phyloP scores from a whole-genome alignment of 352 stramenopile genomes.

The Phytopythium aichiense region DNA sequence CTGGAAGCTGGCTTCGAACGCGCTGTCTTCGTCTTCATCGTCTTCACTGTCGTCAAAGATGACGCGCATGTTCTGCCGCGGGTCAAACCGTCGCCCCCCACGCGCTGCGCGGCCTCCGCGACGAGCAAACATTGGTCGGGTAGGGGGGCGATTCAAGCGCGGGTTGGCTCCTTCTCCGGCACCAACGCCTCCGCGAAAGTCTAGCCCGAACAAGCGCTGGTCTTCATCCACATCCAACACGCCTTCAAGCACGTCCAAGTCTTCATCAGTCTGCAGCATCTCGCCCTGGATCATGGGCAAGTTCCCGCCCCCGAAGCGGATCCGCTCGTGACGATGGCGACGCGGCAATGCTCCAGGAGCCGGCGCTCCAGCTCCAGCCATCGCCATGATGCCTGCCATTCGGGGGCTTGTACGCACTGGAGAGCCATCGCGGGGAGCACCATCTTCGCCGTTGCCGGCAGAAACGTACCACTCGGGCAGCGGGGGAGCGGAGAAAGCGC shows the following conservation, averaged over 20 bases:
- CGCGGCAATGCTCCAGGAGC: constrained; percentile 10
- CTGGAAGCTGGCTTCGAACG: constrained; percentile 17
- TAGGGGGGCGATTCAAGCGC: not conserved
- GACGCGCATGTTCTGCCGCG: constrained; percentile 26
- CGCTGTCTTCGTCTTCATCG: constrained; percentile 38
- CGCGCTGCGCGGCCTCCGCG: constrained; percentile 10
- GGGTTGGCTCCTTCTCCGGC: not conserved
- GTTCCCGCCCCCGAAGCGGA: constrained; percentile 32
- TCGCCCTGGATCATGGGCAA: constrained; percentile 56
- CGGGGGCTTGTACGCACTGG: constrained; percentile 33
- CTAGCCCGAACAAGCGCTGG: constrained; percentile 33
- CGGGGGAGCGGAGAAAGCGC: constrained; percentile 37
- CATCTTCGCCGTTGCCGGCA: constrained; percentile 43
- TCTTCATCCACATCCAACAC: constrained; percentile 64
- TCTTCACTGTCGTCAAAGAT: constrained; percentile 41
- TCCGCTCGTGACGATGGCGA: constrained; percentile 41
- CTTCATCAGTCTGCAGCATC: constrained; percentile 59
- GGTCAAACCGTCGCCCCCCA: constrained; percentile 5
- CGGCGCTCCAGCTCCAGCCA: constrained; percentile 1
- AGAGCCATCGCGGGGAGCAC: constrained; percentile 36
- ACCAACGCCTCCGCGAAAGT: not conserved
- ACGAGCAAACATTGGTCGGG: constrained; percentile 22
- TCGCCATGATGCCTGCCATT: constrained; percentile 1
- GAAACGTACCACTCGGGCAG: constrained; percentile 74
- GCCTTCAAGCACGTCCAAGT: constrained; percentile 63